Conservation (phyloP, 1,139 yeast species). For the Diutina ranongensis region DNA sequence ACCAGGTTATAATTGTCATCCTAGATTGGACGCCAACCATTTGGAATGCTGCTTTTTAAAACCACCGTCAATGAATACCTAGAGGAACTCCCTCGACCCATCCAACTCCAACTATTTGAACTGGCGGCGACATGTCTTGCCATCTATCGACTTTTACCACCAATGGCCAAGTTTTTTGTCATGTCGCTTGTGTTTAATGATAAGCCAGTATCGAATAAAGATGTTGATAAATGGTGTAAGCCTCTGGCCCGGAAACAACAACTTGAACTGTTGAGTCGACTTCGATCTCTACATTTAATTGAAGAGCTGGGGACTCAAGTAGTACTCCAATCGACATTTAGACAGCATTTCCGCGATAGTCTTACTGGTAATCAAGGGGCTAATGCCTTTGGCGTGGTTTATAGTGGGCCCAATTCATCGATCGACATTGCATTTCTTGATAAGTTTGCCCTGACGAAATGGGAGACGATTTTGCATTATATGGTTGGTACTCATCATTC, state of each 20-base stretch:
- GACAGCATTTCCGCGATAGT: slow-evolving; percentile 68
- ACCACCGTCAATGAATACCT: slow-evolving; percentile 81
- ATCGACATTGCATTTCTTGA: slow-evolving; percentile 62
- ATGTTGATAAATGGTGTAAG: slow-evolving; percentile 69
- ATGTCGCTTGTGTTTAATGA: slow-evolving; percentile 83
- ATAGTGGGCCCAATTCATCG: slow-evolving; percentile 20
- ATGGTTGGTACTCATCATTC: slow-evolving; percentile 88
- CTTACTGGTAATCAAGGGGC: slow-evolving; percentile 62
- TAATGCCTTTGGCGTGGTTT: slow-evolving; percentile 27
- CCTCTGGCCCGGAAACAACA: slow-evolving; percentile 43
- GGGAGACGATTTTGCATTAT: slow-evolving; percentile 94
- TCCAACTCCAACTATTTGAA: slow-evolving; percentile 64
- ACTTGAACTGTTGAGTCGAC: slow-evolving; percentile 67
- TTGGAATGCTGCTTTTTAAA: slow-evolving; percentile 17
- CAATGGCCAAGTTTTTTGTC: slow-evolving; percentile 78
- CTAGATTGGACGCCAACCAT: too few species aligned
- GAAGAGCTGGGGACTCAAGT: slow-evolving; percentile 52
- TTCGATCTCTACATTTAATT: slow-evolving; percentile 65
- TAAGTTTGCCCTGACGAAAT: slow-evolving; percentile 68
- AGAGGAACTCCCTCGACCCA: slow-evolving; percentile 78
- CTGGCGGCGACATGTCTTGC: slow-evolving; percentile 92
- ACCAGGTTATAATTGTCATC: too few species aligned
- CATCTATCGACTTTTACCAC: slow-evolving; percentile 75
- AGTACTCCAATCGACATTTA: slow-evolving; percentile 61
- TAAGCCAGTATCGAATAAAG: slow-evolving; percentile 54